phyloP scores from a whole-genome alignment of 768 basidiomycete species.

The Auricularia auricula-judae region DNA sequence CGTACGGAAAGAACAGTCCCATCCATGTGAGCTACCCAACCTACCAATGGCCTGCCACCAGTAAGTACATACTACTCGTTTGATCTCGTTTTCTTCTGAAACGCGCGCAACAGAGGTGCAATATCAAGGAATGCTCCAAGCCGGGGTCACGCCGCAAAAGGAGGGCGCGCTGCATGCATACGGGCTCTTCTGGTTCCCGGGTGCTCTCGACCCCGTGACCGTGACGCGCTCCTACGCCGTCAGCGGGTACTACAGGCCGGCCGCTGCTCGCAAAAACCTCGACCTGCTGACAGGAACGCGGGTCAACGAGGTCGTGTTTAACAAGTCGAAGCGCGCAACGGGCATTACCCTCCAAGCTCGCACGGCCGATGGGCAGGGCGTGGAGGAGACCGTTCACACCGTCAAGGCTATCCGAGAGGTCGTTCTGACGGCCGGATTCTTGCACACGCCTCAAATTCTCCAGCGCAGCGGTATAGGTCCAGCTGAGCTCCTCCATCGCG shows the following conservation, averaged over 20 bases:
- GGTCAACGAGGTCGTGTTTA: slow-evolving; percentile 1
- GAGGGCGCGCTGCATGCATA: neutral
- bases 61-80: neutral
- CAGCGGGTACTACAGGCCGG: neutral
- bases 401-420: neutral
- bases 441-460: slow-evolving; percentile 4
- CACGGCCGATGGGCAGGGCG: neutral
- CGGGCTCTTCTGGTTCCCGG: slow-evolving; percentile 3
- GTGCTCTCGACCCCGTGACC: neutral
- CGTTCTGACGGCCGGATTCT: neutral
- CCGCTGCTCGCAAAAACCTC: neutral
- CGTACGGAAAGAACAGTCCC: neutral
- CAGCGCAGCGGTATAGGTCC: slow-evolving; percentile 2
- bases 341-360: neutral
- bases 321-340: neutral
- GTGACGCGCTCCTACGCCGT: slow-evolving; percentile 1
- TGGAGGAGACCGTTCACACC: neutral
- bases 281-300: neutral
- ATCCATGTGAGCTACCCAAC: slow-evolving; percentile 2
- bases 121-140: neutral
- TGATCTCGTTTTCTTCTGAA: neutral
- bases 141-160: neutral
- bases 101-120: neutral
- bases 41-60: slow-evolving; percentile 1
- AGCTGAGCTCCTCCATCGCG: neutral